Evolutionary conservation across 2,329 filamentous ascomycete genomes (phyloP), one percentile per base, ranked within the genome.

Genomic region (Samsoniella hepiali): DNA sequence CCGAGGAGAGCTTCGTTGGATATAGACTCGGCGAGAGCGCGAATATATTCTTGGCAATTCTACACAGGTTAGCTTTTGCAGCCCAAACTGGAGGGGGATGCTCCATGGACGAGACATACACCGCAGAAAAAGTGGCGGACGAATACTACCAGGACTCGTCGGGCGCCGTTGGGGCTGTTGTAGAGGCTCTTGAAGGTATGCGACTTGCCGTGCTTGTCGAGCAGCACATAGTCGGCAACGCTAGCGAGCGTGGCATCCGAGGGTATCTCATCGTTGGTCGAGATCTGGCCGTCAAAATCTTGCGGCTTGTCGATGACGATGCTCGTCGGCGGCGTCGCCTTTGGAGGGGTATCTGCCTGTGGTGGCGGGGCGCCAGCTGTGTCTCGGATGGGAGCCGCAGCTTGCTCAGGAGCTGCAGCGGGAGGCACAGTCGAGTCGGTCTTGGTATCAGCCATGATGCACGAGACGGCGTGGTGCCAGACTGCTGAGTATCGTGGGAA

Each of bases 91-190:
- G 29, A 22, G 17, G 17, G 6, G 11, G 3, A 17, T 31, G 10
- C 6, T 15, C 17, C 31, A 54, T 8, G 36, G 10, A 53, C 27
- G 13, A 34, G 34, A 81, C 88, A 74, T 81, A 91, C 89, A 42
- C 89, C 89, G 72, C 90, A 93, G 80, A 91, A 92, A 75, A 93
- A 93, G 76, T 93, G 90, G 51, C 90, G 83, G 63, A 93, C 82
- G 72, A 93, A 93, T 68, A 93, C 85, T 49, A 92, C 75, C 38
- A 93, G 79, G 34, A 91, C 84, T 3, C 86, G 78, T 22, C 81
- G 77, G 13, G 82, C 78, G 3, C 79, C 78, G 61, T 83, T 83
- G 54, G 73, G 78, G 4, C 84, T 84, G 40, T 78, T 81, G 72
- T 88, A 88, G 34, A 91, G 75, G 68, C 82, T 86, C 73, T 83